Base-by-base conservation (phyloP, 83 land plant species). In the Diphasiastrum complanatum region DNA sequence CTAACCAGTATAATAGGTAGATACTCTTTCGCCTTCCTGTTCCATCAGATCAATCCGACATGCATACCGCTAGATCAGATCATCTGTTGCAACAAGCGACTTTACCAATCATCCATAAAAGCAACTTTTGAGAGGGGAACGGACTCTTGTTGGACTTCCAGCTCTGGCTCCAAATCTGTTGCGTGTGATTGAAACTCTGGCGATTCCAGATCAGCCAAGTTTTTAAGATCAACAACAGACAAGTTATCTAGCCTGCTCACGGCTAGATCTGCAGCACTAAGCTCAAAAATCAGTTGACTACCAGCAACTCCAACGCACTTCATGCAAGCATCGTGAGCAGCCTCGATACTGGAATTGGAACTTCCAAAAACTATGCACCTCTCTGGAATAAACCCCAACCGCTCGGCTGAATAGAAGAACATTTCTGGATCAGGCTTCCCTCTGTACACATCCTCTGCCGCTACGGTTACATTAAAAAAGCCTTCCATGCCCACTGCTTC, bases 341-440 rank as follows among this genome's bases (percentile, higher is more conserved):
- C 98, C 72, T 92, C 96, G 24, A 88, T 85, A 16, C 85, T 83
- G 4, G 73, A 71, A 64, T 92, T 88, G 5, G 98, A 88, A 53
- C 83, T 92, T 41, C 95, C 96, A 72, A 92, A 88, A 25, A 92
- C 87, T 59, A 92, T 88, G 45, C 95, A 88, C 33, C 98, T 43
- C 55, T 88, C 91, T 3, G 91, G 77, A 60, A 83, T 85, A 33
- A 85, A 83, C 5, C 74, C 61, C 3, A 92, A 66, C 19, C 68
- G 73, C 76, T 88, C 89, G 0, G 91, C 85, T 3, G 95, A 90
- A 62, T 91, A 91, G 37, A 79, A 60, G 64, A 76, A 85, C 98
- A 92, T 92, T 79, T 92, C 98, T 18, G 98, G 98, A 45, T 92
- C 98, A 5, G 98, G 98, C 60, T 88, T 92, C 18, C 98, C 98